These are phyloP conservation scores for Sanghuangporus weigelae DNA, from an alignment of 1,284 basidiomycete genomes.

Conservation along the genomic window DNA sequence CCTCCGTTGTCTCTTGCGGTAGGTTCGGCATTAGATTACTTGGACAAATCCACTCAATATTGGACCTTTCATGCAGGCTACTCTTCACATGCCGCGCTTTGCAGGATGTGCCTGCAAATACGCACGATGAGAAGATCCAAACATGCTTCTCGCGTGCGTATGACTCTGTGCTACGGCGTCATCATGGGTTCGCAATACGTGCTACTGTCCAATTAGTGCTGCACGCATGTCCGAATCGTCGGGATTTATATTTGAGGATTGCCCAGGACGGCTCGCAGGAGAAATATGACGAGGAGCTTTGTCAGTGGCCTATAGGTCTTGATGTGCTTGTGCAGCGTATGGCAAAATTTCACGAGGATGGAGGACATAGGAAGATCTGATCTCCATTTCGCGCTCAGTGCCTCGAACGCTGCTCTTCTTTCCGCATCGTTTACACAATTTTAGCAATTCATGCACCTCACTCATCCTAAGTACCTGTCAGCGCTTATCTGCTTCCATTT, in stretches of 20 bases:
- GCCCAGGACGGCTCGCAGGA: conserved; percentile 77
- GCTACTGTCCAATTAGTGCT: conserved; percentile 61
- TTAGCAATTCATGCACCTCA: too few relatives aligned
- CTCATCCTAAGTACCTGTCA: too few relatives aligned
- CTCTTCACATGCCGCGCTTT: conserved; percentile 82
- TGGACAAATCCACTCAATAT: not conserved
- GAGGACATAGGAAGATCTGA: conserved; percentile 43
- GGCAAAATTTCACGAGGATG: conserved; percentile 61
- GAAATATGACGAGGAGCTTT: conserved; percentile 70
- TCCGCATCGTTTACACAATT: too few relatives aligned
- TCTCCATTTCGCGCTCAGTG: too few relatives aligned
- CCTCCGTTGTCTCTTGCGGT: conserved; percentile 12
- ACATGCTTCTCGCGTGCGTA: conserved; percentile 81
- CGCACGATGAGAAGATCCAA: conserved; percentile 50
- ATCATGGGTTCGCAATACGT: conserved; percentile 49
- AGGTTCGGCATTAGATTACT: not conserved
- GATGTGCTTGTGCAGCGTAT: conserved; percentile 66
- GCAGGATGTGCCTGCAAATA: conserved; percentile 55
- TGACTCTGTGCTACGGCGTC: conserved; percentile 71
- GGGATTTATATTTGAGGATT: conserved; percentile 82
- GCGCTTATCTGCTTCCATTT: too few relatives aligned
- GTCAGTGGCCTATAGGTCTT: conserved; percentile 77
- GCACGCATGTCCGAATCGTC: conserved; percentile 81
- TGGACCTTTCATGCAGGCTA: conserved; percentile 26
- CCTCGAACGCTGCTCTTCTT: too few relatives aligned